phyloP scores from a whole-genome alignment of 345 rosid genomes.

The Camelina laxa region DNA sequence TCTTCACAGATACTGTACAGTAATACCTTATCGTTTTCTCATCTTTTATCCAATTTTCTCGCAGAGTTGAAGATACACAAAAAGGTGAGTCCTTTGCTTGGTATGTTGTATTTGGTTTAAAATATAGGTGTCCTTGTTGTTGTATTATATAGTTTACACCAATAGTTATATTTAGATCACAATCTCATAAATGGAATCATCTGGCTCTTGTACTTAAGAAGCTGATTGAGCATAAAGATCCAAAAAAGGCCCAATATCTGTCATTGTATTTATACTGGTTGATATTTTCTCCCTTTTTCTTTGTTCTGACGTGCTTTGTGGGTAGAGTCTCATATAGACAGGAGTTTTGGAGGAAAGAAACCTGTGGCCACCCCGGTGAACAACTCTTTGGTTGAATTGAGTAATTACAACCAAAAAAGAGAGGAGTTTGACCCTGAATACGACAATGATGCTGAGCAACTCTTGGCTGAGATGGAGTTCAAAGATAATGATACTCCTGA shows the following conservation, averaged over 20 bases:
- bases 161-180: slow-evolving; percentile 15
- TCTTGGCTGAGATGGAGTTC: slow-evolving; percentile 98
- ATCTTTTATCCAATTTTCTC: slow-evolving; percentile 35
- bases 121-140: slow-evolving; percentile 53
- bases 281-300: slow-evolving; percentile 17
- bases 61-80: slow-evolving; percentile 80
- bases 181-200: background rate
- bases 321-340: slow-evolving; percentile 68
- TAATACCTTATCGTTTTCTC: slow-evolving; percentile 32
- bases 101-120: slow-evolving; percentile 46
- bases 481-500: slow-evolving; percentile 87
- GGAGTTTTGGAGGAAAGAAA: slow-evolving; percentile 73
- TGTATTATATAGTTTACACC: slow-evolving; percentile 12
- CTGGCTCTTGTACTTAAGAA: slow-evolving; percentile 8
- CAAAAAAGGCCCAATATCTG: slow-evolving; percentile 11
- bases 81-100: slow-evolving; percentile 63
- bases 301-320: slow-evolving; percentile 38
- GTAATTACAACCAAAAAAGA: slow-evolving; percentile 84
- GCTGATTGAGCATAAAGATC: background rate
- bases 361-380: slow-evolving; percentile 56
- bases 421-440: slow-evolving; percentile 92
- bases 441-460: slow-evolving; percentile 94
- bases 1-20: slow-evolving; percentile 33
- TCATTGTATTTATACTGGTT: slow-evolving; percentile 21
- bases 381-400: slow-evolving; percentile 71